Base-by-base conservation (phyloP, 2,329 filamentous ascomycete genomes). In the Helotiales sp. region DNA sequence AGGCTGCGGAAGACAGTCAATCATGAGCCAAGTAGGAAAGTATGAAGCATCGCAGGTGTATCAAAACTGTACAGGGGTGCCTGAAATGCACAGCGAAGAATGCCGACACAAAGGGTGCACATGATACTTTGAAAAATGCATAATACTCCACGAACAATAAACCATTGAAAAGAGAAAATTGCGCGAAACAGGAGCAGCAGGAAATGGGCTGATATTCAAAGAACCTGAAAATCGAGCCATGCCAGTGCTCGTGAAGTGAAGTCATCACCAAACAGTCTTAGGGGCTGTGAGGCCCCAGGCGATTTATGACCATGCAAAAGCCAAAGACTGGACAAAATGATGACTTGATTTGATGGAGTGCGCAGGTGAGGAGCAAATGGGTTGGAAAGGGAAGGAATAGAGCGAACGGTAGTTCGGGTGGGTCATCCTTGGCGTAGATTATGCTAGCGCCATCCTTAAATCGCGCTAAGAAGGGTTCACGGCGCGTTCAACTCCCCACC, bases 1-100 rank as follows among this genome's bases (percentile, higher is more conserved):
- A 82, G 55, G 87, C 84, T 4, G 81, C 81, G 22, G 67, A 67
- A 56, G 59, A 63, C 22, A 54, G 55, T 52, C 29, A 36, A 51
- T 51, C 48, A 25, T 25, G 34, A 5, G 9, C 17, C 19, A 19
- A 9, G 17, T 19, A 5, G 15, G 19, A n/a, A 44, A 44, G 4
- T 5, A 25, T n/a, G 19, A 27, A 12, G 22, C 40, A n/a, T 24
- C 15, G 19, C 40, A 25, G 40, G 22, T 27, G 22, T 24, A 44
- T 25, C 10, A 24, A 25, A 44, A 15, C 29, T 34, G 51, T 44
- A 50, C 5, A 27, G 22, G 7, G 19, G 9, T 15, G 38, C 13
- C 15, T 25, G 40, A 27, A 25, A 13, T 44, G 22, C 22, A 44
- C 27, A 44, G 40, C 40, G 12, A 10, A 25, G 5, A 44, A 15